Percentiles rank a stretch among this genome's conserved stretches.
phyloP scores from a whole-genome alignment of 805 yeast genomes.

The Yarrowia sp. region DNA sequence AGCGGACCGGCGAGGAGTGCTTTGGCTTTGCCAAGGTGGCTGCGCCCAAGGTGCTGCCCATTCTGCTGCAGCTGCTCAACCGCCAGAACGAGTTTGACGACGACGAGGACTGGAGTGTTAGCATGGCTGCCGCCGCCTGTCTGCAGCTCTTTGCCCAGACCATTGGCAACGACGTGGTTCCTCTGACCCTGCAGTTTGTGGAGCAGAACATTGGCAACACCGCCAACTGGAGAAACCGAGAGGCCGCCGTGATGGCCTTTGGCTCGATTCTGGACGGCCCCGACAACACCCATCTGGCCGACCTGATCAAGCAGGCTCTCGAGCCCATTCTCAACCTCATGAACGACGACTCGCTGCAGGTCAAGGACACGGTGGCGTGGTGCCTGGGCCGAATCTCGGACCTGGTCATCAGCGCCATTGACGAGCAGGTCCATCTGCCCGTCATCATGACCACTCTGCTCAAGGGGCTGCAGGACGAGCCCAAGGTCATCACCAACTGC shows the following conservation, averaged over 20 bases:
- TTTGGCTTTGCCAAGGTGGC: slow-evolving; percentile 86
- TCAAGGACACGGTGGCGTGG: slow-evolving; percentile 97
- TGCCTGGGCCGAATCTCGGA: slow-evolving; percentile 96
- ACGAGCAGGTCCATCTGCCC: slow-evolving; percentile 61
- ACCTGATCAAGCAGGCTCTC: slow-evolving; percentile 75
- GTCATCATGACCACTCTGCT: slow-evolving; percentile 68
- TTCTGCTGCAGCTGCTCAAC: slow-evolving; percentile 71
- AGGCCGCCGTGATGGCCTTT: slow-evolving; percentile 98
- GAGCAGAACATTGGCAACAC: slow-evolving; percentile 59
- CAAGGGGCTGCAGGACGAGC: slow-evolving; percentile 82
- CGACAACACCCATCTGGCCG: slow-evolving; percentile 62
- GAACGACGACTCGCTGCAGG: slow-evolving; percentile 73
- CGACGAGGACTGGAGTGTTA: slow-evolving; percentile 90
- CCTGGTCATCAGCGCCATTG: slow-evolving; percentile 71
- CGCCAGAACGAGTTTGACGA: slow-evolving; percentile 90
- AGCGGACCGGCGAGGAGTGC: slow-evolving; percentile 38
- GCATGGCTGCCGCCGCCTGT: slow-evolving; percentile 99
- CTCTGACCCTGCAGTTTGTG: slow-evolving; percentile 80
- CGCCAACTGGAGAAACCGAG: slow-evolving; percentile 76
- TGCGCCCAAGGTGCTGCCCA: slow-evolving; percentile 79
- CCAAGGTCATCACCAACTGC: slow-evolving; percentile 92
- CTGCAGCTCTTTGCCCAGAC: slow-evolving; percentile 88
- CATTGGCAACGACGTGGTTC: slow-evolving; percentile 81
- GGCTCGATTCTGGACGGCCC: slow-evolving; percentile 97
- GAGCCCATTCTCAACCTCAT: slow-evolving; percentile 72